Conservation (phyloP, 202 grass and related monocot species). For the Bolboschoenoplectus hybrid region DNA sequence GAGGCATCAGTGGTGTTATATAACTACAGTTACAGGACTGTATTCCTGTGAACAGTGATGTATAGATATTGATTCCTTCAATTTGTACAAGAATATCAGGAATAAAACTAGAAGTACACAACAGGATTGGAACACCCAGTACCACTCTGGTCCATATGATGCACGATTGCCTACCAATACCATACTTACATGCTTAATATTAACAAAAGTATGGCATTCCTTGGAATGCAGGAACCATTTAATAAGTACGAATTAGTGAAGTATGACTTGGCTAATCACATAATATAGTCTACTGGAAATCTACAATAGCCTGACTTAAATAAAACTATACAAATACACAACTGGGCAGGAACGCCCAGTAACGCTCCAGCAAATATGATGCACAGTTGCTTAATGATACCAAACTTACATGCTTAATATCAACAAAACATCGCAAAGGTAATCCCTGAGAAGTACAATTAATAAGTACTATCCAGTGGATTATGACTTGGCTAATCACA, state of each 20-base stretch:
- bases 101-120: slow-evolving; percentile 10
- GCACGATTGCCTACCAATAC: slow-evolving; percentile 1
- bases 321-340: not conserved
- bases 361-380: not conserved
- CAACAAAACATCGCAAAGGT: not conserved
- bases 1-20: not conserved
- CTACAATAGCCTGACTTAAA: not conserved
- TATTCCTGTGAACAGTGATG: not conserved
- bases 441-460: not conserved
- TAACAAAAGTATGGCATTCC: not conserved
- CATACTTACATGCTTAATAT: not conserved
- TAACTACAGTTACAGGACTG: not conserved
- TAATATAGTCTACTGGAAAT: not conserved
- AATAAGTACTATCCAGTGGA: not conserved
- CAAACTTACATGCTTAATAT: not conserved
- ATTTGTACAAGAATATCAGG: not conserved
- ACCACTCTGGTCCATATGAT: not conserved
- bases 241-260: too few species aligned
- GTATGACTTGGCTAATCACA: slow-evolving; percentile 4
- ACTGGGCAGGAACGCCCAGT: not conserved
- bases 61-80: not conserved
- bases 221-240: not conserved
- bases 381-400: not conserved
- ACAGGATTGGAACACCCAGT: not conserved
- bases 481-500: slow-evolving; percentile 15